phyloP scores from a whole-genome alignment of 441 rosid genomes.

The Hura crepitans region DNA sequence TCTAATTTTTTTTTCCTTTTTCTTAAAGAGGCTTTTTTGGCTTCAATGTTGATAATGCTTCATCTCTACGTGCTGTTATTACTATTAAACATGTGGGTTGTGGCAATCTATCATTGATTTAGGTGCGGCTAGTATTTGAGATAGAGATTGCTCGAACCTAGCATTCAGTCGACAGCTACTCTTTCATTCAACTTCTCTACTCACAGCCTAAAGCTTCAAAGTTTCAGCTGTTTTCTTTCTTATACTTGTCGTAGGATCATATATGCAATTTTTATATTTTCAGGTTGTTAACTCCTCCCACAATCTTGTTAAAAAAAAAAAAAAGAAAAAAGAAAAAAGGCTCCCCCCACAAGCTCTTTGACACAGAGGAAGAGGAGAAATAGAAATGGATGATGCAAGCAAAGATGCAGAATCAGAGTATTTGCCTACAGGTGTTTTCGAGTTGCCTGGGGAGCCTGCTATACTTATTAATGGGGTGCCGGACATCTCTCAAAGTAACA shows the following conservation, averaged over 20 bases:
- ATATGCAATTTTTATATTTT: constrained; percentile 7
- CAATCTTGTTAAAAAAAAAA: constrained; percentile 14
- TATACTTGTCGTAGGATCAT: background rate
- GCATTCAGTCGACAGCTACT: background rate
- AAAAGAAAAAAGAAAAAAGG: too few species aligned
- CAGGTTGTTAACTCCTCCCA: constrained; percentile 14
- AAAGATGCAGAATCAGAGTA: constrained; percentile 34
- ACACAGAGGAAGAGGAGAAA: constrained; percentile 9
- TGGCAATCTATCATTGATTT: background rate
- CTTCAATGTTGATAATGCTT: background rate
- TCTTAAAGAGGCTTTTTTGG: background rate
- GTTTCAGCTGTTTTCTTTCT: background rate
- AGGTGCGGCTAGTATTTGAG: background rate
- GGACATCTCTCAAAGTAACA: constrained; percentile 27
- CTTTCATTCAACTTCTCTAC: background rate
- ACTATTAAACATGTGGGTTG: background rate
- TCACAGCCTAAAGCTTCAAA: too few species aligned
- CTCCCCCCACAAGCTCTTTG: too few species aligned
- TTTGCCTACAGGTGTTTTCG: constrained; percentile 34
- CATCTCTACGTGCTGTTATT: background rate
- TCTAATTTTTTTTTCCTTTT: too few species aligned
- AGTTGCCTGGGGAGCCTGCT: constrained; percentile 74
- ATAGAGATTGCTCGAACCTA: background rate
- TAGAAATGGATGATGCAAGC: constrained; percentile 33
- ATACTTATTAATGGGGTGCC: constrained; percentile 75